Evolutionary conservation across 2,329 filamentous ascomycete species (phyloP), one percentile per base, ranked within the genome.

Genomic region (Cylindrodendrum hubeiense): DNA sequence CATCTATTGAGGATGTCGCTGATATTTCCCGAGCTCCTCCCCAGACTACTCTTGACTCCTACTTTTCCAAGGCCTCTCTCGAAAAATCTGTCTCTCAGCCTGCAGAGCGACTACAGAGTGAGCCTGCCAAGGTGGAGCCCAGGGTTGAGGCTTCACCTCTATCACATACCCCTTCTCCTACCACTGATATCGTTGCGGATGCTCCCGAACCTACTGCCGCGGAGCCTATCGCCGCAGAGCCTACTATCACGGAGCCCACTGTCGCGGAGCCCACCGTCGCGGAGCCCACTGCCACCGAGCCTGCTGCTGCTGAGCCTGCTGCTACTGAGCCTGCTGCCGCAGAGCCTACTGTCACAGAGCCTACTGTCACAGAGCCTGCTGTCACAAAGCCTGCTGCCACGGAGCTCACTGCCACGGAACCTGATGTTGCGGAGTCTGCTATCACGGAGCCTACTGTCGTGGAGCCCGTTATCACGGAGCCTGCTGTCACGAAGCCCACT

Each of bases 61-160:
- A 33, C 28, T 50, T 50, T 33, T 33, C 28, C 12, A 50, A 21
- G 26, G 39, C 17, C 13, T 47, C 65, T 67, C 51, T 60, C 39
- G 61, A 71, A 59, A 59, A 67, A 53, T 43, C 52, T 49, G 56
- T 64, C 55, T 58, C 62, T 51, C 59, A 67, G 17, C 50, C 69
- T 69, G 56, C 68, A 61, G 69, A 70, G 60, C 67, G 65, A 44
- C 70, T 64, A 26, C 37, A 55, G 53, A 47, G 66, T 54, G 46
- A 66, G 55, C 59, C 68, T 61, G 57, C 67, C 30, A 72, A 72
- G 60, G 57, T 67, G 69, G 62, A 74, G 64, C 64, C 70, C 28
- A 61, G 61, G 24, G 50, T 47, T 5, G 62, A 71, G 49, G 51
- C 30, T 56, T 58, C 56, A 34, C 46, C 60, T 58, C 41, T 44